These are phyloP conservation scores for Stereocaulon alpinum DNA, from an alignment of 495 filamentous ascomycete genomes.

Conservation along the genomic window DNA sequence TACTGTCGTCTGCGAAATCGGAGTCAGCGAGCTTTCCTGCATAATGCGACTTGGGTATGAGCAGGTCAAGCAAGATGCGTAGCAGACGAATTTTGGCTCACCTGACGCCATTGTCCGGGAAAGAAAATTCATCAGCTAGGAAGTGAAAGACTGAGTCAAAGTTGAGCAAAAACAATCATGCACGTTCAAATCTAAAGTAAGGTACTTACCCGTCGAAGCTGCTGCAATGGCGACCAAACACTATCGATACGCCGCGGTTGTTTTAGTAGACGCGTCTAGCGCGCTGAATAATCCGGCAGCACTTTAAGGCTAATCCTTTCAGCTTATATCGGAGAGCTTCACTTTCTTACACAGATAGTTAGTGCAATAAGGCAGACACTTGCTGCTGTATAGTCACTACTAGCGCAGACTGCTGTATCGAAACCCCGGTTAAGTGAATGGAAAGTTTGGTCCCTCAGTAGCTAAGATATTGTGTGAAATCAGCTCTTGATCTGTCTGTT, in stretches of 20 bases:
- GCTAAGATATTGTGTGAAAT: not conserved
- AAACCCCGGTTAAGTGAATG: too few relatives aligned
- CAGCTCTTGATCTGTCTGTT: not conserved
- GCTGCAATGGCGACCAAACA: not conserved
- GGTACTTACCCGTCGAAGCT: not conserved
- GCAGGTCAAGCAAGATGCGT: not conserved
- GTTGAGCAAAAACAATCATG: not conserved
- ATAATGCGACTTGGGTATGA: not conserved
- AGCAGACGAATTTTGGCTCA: not conserved
- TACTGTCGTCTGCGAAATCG: slow-evolving; percentile 42
- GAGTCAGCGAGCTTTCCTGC: slow-evolving; percentile 7
- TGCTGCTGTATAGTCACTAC: too few relatives aligned
- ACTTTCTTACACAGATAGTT: too few relatives aligned
- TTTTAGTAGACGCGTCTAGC: slow-evolving; percentile 2
- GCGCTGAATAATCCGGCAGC: not conserved
- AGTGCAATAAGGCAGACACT: too few relatives aligned
- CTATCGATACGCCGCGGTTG: slow-evolving; percentile 4
- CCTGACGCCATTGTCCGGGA: not conserved
- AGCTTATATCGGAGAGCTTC: too few relatives aligned
- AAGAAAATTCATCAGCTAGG: not conserved
- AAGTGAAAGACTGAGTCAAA: not conserved
- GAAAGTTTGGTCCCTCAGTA: too few relatives aligned
- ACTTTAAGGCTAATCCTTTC: not conserved
- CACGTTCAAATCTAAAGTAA: not conserved
- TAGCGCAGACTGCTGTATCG: too few relatives aligned